Base-by-base conservation (phyloP, 495 filamentous ascomycete species). In the Trichocladium antarcticum region DNA sequence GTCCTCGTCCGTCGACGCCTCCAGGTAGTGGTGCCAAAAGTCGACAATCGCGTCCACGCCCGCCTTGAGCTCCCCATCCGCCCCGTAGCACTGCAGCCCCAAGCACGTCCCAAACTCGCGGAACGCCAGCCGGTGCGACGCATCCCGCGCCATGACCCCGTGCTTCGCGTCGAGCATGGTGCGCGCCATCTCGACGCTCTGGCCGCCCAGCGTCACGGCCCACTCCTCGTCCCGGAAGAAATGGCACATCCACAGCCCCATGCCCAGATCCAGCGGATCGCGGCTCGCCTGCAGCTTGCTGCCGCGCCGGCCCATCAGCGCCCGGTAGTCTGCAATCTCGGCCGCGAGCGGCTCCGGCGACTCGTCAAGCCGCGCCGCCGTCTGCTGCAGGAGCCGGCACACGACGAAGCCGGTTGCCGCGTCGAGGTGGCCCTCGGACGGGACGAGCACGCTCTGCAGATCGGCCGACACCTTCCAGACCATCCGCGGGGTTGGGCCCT, bases 211-310 rank as follows among this genome's bases (percentile, higher is more conserved):
- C 8, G 60, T 54, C 6, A 49, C 52, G 11, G 77, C 77, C 79
- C 80, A 84, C 1, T 36, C 37, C 12, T 71, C 68, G 14, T 69
- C 69, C 1, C 58, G 57, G 51, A 74, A 76, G 63, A 80, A 81
- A 54, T 82, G 78, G 16, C 67, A 67, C 40, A 75, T 74, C 80
- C 80, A 85, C 34, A 84, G 50, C 6, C 78, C 73, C 80, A 84
- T 83, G 0, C 81, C 81, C 45, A 83, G 57, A 61, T 83, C 80
- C 12, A 83, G 51, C 20, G 73, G 66, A 60, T 82, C 80, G 6
- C 50, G 60, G 44, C 76, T 77, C 1, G 73, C 67, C 2, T 34
- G 34, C 49, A 45, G 6, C 47, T 62, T 74, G 40, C 62, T 74
- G 40, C 71, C 73, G 44, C 73, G 74, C 0, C 63, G 58, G 29